phyloP scores from a whole-genome alignment of 495 filamentous ascomycete genomes.

The Lophiotrema nucula region DNA sequence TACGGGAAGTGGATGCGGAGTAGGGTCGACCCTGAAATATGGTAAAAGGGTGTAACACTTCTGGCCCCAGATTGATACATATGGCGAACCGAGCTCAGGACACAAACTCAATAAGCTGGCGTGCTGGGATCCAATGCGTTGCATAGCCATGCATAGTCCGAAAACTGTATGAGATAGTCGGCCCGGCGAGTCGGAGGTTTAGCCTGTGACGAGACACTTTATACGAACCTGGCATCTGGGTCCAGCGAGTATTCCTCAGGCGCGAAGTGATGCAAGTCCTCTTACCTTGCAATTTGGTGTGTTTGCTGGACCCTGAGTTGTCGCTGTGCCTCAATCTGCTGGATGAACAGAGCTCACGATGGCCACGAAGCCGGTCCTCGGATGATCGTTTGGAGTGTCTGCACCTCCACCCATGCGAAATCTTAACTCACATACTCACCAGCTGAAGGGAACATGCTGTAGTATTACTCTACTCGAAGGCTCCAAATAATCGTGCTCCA shows the following conservation, averaged over 20 bases:
- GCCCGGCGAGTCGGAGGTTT: constrained; percentile 16
- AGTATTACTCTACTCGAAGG: no score
- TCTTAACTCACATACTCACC: no score
- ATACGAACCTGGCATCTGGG: constrained; percentile 8
- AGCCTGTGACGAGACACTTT: constrained; percentile 21
- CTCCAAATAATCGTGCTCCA: no score
- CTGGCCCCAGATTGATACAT: constrained; percentile 5
- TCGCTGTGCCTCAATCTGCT: constrained; percentile 4
- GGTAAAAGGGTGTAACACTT: neutral
- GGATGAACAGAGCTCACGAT: neutral
- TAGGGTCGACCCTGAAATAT: neutral
- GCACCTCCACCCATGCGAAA: no score
- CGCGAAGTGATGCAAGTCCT: constrained; percentile 2
- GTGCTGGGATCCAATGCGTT: constrained; percentile 17
- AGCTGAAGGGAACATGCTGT: no score
- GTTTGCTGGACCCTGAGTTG: neutral
- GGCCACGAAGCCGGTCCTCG: neutral
- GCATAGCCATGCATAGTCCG: constrained; percentile 21
- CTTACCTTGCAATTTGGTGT: no score
- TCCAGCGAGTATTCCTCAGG: neutral
- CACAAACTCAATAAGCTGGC: constrained; percentile 7
- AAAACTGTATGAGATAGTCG: constrained; percentile 9
- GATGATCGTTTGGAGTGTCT: no score
- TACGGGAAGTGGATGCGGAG: neutral
- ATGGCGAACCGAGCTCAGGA: neutral